Base-by-base conservation (phyloP, 2,329 filamentous ascomycete genomes). In the Trichoderma pleuroti region DNA sequence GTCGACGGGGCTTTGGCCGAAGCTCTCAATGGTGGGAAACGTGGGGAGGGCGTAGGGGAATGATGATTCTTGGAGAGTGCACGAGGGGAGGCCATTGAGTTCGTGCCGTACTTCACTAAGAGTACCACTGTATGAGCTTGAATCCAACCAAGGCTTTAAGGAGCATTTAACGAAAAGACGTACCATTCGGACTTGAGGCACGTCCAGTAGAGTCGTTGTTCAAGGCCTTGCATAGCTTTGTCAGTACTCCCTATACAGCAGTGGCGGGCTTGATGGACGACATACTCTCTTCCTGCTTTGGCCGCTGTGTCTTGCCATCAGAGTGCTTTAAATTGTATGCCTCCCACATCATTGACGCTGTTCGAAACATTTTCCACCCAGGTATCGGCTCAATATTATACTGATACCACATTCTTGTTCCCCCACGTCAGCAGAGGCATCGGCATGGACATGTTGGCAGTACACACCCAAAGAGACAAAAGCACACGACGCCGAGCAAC, bases 311-410 rank as follows among this genome's bases (percentile, higher is more conserved):
- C 21, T 65, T 65, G 5, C 62, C 62, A 3, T 65, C 62, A 5
- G 62, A 65, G 12, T 65, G 62, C 46, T 65, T 65, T 5, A 65
- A 46, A 10, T 65, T 65, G 21, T 65, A 65, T 18, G 62, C 62
- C 14, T 65, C 62, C 62, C 62, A 65, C 62, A 65, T 65, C 62
- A 65, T 65, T 5, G 62, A 65, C 1, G 62, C 62, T 3, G 62
- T 65, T 18, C 62, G 46, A 16, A 65, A 65, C 62, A 65, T 65
- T 14, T 65, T 65, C 62, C 62, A 65, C 12, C 62, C 62, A 21
- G 62, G 62, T 12, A 65, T 65, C 2, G 62, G 62, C 3, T 65
- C 62, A 36, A 65, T 65, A 5, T 65, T 65, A 11, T 65, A 65
- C 46, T 65, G 62, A 56, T 65, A 65, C 62, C 62, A 65, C 62